Conservation (phyloP, 352 stramenopile genomes). For the Globisporangium parvum region DNA sequence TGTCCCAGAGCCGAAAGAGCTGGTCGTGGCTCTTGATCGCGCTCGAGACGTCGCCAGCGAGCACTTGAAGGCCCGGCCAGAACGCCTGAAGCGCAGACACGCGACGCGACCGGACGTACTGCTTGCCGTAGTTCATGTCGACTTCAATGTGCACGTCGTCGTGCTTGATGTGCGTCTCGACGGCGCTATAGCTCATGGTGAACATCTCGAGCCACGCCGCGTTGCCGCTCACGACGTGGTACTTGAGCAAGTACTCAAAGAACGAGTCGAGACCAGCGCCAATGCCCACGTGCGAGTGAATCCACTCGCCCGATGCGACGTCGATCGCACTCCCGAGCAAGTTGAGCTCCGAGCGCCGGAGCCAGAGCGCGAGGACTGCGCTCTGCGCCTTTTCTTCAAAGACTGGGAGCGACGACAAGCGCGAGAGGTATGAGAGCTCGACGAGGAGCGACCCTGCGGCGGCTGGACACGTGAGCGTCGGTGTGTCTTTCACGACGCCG, state of each 20-base stretch:
- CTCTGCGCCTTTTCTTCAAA: conserved; percentile 58
- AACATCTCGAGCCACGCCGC: conserved; percentile 91
- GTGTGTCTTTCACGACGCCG: conserved; percentile 61
- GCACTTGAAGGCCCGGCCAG: conserved; percentile 94
- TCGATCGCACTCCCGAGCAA: conserved; percentile 95
- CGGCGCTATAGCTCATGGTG: conserved; percentile 68
- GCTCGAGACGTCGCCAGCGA: conserved; percentile 89
- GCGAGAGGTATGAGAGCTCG: conserved; percentile 95
- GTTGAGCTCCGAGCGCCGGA: conserved; percentile 73
- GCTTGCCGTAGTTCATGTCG: conserved; percentile 74
- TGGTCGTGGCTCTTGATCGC: conserved; percentile 90
- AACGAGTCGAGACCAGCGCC: conserved; percentile 95
- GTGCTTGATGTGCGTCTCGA: conserved; percentile 74
- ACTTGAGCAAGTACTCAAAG: conserved; percentile 98
- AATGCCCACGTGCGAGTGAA: conserved; percentile 77
- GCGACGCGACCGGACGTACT: conserved; percentile 47
- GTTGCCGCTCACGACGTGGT: conserved; percentile 94
- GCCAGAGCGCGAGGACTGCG: conserved; percentile 75
- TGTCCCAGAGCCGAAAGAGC: conserved; percentile 93
- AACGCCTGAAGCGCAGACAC: conserved; percentile 93
- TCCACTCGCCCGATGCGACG: conserved; percentile 80
- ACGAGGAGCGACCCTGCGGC: conserved; percentile 94
- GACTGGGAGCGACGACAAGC: conserved; percentile 41
- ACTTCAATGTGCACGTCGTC: conserved; percentile 79
- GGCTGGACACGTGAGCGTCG: conserved; percentile 91